Evolutionary conservation across 2,329 filamentous ascomycete species (phyloP), one percentile per base, ranked within the genome.

Genomic region (Fusarium sp.): DNA sequence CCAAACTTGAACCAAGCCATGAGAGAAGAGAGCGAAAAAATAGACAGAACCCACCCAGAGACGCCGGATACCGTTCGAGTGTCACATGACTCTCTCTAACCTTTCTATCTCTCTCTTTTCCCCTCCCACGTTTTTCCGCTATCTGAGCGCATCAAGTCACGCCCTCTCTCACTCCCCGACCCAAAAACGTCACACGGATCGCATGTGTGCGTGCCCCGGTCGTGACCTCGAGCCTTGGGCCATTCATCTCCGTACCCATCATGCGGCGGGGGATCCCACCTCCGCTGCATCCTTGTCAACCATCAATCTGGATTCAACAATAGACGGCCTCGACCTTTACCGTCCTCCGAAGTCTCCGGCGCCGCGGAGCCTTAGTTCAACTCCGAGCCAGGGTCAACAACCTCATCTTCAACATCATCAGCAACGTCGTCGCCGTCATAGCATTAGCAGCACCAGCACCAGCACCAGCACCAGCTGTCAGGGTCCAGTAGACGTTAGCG

Each of bases 301-400:
- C 77, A 82, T 87, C 87, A 90, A 83, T 81, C 87, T 91, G 89
- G 89, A 91, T 88, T 82, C 87, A 80, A 84, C 87, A 80, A 84
- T 87, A 88, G 82, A 85, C 66, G 77, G 78, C 73, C 50, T 84
- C 65, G 78, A 79, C 76, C 59, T 67, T 64, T 57, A 68, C 61
- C 67, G 66, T 54, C 54, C 76, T 68, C 70, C 50, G 58, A 75
- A 68, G 58, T 54, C 74, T 70, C 71, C 76, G 76, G 62, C 68
- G 73, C 77, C 60, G 66, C 73, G 68, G 74, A 76, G 63, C 65
- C 73, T 74, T 64, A 76, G 71, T 64, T 60, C 62, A 64, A 67
- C 34, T 61, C 73, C 54, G 66, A 71, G 69, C 56, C 66, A 73
- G 35, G 52, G 69, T 50, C 75, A 73, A 41, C 75, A 73, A 45